These are phyloP conservation scores for Astragalus glycyphyllos DNA, from an alignment of 306 rosid species.

Conservation along the genomic window DNA sequence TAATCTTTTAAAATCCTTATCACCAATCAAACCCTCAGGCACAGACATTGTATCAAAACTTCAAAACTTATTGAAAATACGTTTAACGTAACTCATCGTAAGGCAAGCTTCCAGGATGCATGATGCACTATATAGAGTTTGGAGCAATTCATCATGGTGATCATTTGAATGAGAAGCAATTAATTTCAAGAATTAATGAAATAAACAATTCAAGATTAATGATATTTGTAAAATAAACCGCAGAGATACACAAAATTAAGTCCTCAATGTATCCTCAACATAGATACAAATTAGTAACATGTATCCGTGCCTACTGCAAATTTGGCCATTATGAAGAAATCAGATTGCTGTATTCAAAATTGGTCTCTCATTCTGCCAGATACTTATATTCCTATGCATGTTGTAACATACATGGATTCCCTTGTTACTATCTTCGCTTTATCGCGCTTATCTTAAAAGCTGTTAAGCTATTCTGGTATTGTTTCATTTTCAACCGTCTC, in stretches of 20 bases:
- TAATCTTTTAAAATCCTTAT: neutral
- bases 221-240: constrained; percentile 39
- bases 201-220: constrained; percentile 43
- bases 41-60: no score
- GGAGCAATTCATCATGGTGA: neutral
- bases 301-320: constrained; percentile 47
- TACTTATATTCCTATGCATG: constrained; percentile 24
- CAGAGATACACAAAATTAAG: constrained; percentile 46
- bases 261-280: constrained; percentile 51
- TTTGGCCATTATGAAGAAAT: constrained; percentile 44
- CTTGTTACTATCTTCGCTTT: constrained; percentile 10
- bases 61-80: no score
- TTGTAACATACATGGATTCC: constrained; percentile 25
- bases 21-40: neutral
- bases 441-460: constrained; percentile 26
- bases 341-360: constrained; percentile 46
- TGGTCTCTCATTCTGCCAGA: constrained; percentile 19
- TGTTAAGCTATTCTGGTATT: constrained; percentile 40
- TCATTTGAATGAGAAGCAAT: constrained; percentile 9
- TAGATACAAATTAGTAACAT: constrained; percentile 50
- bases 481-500: constrained; percentile 58
- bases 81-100: no score
- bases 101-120: no score
- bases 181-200: constrained; percentile 17
- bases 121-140: no score